phyloP scores from a whole-genome alignment of 2,329 filamentous ascomycete genomes.

The Macroventuria anomochaeta region DNA sequence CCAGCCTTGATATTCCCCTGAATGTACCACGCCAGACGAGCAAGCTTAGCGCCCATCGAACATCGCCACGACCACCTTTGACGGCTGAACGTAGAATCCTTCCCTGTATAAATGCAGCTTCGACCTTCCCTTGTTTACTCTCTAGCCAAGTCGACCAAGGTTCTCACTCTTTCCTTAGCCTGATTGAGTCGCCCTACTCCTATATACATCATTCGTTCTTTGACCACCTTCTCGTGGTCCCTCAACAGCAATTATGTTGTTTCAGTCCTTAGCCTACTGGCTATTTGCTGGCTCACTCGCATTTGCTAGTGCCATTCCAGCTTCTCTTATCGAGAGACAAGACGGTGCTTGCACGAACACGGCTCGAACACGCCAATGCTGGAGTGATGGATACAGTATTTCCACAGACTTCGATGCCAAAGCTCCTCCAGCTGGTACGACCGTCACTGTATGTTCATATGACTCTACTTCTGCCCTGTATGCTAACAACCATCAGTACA shows the following conservation, averaged over 20 bases:
- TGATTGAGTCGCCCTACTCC: not conserved
- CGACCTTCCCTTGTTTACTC: conserved; percentile 17
- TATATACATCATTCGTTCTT: conserved; percentile 1
- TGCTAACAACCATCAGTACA: conserved; percentile 39
- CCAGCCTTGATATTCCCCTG: conserved; percentile 3
- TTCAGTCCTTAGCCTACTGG: conserved; percentile 32
- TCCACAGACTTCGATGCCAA: conserved; percentile 56
- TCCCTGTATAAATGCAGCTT: conserved; percentile 15
- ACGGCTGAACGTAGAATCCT: not conserved
- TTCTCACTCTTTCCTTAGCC: not conserved
- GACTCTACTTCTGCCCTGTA: too few relatives aligned
- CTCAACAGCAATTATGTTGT: conserved; percentile 30
- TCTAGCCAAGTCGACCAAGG: conserved; percentile 11
- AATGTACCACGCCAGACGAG: conserved; percentile 1
- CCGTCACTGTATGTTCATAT: conserved; percentile 33
- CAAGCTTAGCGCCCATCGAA: not conserved
- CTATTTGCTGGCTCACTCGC: conserved; percentile 37
- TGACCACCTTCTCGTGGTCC: conserved; percentile 1
- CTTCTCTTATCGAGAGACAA: conserved; percentile 36
- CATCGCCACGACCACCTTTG: not conserved
- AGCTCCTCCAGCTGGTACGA: conserved; percentile 49
- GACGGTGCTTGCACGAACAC: conserved; percentile 51
- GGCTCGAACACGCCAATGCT: conserved; percentile 51
- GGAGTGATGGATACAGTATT: conserved; percentile 53
- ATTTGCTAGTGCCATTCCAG: conserved; percentile 33